A percentile compares a stretch with the other conserved stretches of the same genome.
phyloP scores from a whole-genome alignment of 2,329 filamentous ascomycete species.

The Endothia cerciana region DNA sequence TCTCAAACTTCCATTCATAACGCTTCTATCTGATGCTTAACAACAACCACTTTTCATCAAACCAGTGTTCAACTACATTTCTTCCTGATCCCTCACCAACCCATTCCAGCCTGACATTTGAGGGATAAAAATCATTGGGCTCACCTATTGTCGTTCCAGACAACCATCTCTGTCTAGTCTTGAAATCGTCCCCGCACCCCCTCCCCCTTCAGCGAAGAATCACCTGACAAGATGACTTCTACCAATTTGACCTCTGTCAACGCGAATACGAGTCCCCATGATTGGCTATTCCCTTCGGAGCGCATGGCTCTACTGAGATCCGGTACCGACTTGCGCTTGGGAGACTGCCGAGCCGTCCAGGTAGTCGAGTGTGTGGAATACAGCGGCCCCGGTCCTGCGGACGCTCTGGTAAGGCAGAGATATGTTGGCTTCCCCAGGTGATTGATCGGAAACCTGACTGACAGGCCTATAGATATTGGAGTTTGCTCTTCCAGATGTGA shows the following conservation, averaged over 20 bases:
- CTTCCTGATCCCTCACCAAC: no score
- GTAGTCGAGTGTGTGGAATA: neutral
- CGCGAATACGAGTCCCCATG: no score
- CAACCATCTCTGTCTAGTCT: neutral
- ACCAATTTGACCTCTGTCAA: neutral
- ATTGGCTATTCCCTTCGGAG: conserved; percentile 2
- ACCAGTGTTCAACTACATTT: no score
- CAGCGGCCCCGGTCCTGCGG: neutral
- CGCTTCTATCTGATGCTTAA: neutral
- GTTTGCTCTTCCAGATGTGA: conserved; percentile 17
- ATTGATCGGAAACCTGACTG: neutral
- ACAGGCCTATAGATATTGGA: conserved; percentile 12
- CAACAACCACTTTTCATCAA: neutral
- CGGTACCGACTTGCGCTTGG: neutral
- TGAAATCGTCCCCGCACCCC: no score
- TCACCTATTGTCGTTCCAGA: neutral
- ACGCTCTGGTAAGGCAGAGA: neutral
- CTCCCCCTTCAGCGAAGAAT: neutral
- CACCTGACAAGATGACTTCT: neutral
- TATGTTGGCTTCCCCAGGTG: neutral
- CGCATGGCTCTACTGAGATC: neutral
- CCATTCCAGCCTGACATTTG: neutral
- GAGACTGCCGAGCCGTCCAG: neutral
- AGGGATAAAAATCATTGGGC: neutral
- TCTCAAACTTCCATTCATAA: neutral